Evolutionary conservation across 106 monocot species (phyloP), one percentile per base, ranked within the genome.

Genomic region (Dendrobium catenatum): DNA sequence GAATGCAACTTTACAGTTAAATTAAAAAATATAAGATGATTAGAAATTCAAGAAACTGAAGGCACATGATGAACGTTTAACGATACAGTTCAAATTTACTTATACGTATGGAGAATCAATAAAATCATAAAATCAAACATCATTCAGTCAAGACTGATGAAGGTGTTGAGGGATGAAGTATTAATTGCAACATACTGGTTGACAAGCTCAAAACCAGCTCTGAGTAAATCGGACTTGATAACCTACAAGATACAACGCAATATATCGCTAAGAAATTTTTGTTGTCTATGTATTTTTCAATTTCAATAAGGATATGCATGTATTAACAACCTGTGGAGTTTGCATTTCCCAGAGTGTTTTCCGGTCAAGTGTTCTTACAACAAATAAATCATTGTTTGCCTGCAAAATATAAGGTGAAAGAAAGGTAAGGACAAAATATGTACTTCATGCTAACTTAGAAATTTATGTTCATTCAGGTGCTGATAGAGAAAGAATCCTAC

Each of bases 261-360:
- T 18, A 51, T 48, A 56, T 31, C 20, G 76, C 77, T 37, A 42
- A 22, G 72, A 55, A 67, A 3, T 37, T 70, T 68, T 9, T 74
- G 74, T n/a, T 33, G 13, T 26, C 19, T 66, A 44, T 72, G 40
- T 19, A 43, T 29, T 24, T 58, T 73, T 58, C 22, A 55, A 55
- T 43, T 73, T 56, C 16, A 56, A 56, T 56, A 48, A 33, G 17
- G 41, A 20, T 9, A 29, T 29, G 68, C 22, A 44, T 19, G 11
- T 20, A 15, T 44, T n/a, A 73, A 73, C 22, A 74, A 94, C 97
- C 94, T 99, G 95, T 78, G 98, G 98, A 78, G 98, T 99, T 86
- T 99, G 98, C 91, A 99, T 95, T 85, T 99, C 98, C 98, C 98
- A 95, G 41, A 99, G 93, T 59, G 89, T 91, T 91, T 93, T 95